Base-by-base conservation (phyloP, 2,329 filamentous ascomycete species). In the Colletotrichum siamense region DNA sequence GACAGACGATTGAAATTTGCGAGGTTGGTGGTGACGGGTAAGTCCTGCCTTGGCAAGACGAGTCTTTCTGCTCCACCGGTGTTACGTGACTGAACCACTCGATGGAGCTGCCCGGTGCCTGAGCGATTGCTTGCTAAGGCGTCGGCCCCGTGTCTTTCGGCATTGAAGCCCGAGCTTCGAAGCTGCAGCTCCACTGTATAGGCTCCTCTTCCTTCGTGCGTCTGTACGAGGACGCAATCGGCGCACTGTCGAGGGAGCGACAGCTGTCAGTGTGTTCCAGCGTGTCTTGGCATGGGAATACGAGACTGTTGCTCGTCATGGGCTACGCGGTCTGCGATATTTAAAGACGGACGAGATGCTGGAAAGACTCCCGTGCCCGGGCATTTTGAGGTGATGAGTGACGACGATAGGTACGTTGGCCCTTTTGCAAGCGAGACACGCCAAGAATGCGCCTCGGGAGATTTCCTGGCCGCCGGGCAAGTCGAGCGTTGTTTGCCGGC, bases 161-260 rank as follows among this genome's bases (percentile, higher is more conserved):
- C 73, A 34, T 73, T 73, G 13, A n/a, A 68, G 57, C 64, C 73
- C 73, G 64, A 76, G 36, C 8, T 28, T 69, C 18, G 26, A 68
- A 26, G 57, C 55, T 30, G 57, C 22, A 30, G 73, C 74, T 61
- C 70, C 74, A 74, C 74, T 74, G 28, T 69, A 76, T 76, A 76
- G 64, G 34, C 70, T 76, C 70, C 68, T 73, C 44, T 61, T 57
- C 59, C 57, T 52, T 69, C 34, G 26, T 26, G 30, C 55, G n/a
- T 73, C 32, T 49, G 44, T 61, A 26, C 22, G 39, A 76, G 44
- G 63, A 63, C 63, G 32, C 63, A 22, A 62, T 22, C 57, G 57
- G 63, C 36, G 30, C 55, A n/a, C 39, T 28, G 28, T 30, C 10
- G 26, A 34, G 49, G 22, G 13, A 30, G 32, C 28, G 15, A 26